Evolutionary conservation across 805 yeast genomes (phyloP), one percentile per base, ranked within the genome.

Genomic region (Peterozyma xylosa): DNA sequence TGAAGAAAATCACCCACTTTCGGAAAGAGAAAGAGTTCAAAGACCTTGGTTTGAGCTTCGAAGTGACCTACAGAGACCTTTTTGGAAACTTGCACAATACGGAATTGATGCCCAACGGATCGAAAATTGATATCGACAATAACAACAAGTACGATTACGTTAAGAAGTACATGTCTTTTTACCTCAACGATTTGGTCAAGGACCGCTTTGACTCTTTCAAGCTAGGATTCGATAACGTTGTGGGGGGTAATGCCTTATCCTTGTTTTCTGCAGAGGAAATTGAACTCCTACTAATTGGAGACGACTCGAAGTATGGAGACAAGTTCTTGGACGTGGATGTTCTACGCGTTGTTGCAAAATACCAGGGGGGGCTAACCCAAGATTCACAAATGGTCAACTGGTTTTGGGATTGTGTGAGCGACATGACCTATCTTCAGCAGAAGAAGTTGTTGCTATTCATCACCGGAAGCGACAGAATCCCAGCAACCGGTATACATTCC

Each of bases 391-490:
- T 80, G 0, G 71, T 89, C 4, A 45, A 53, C 18, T 93, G 98
- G 98, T 87, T 91, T 57, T 91, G 99, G 98, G 80, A 82, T 14
- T 78, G 78, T 57, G 72, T 86, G 51, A 67, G 66, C n/a, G 53
- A 62, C 10, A 58, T 81, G 42, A 55, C 63, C 1, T 62, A 62
- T 33, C 53, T 46, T 3, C 67, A 72, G 30, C 95, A 86, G 51
- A 78, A 79, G 49, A 75, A 74, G 51, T 65, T 91, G 37, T 62
- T 91, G 34, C 67, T 73, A 15, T 91, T 91, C 59, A 80, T 90
- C 2, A 90, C 96, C 0, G 97, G 98, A 0, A 82, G 95, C 1
- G 96, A 88, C 55, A 67, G 96, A 38, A 71, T 93, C 7, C 98
- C 99, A 1, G 95, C 96, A 0, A 86, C 96, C 0, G 99, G 99